Percentiles rank a stretch among this genome's conserved stretches.
Conservation (phyloP, 495 filamentous ascomycete species). For the Daldinia concentrica region DNA sequence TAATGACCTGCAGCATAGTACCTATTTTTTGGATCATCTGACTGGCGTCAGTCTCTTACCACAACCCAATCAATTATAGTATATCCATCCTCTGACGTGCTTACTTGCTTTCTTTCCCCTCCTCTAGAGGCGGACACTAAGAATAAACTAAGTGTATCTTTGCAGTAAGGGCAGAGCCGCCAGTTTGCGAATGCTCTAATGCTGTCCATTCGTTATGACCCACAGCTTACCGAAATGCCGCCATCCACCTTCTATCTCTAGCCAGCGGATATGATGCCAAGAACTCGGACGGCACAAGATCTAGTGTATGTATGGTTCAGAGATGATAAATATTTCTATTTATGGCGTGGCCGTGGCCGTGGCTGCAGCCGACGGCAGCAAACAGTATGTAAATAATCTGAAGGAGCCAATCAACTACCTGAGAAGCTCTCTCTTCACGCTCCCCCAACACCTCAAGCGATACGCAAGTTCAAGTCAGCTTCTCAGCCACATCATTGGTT, state of each 20-base stretch:
- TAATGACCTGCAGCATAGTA: conserved; percentile 17
- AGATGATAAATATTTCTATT: conserved; percentile 38
- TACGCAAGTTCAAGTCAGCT: conserved; percentile 37
- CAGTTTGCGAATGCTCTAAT: conserved; percentile 21
- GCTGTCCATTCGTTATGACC: conserved; percentile 28
- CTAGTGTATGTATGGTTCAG: conserved; percentile 37
- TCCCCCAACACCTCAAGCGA: conserved; percentile 35
- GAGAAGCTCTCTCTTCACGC: conserved; percentile 32
- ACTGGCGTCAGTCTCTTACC: conserved; percentile 17
- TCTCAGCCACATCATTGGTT: conserved; percentile 33
- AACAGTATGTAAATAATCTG: conserved; percentile 34
- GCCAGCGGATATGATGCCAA: conserved; percentile 39
- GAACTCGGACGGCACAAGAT: conserved; percentile 37
- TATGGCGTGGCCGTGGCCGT: conserved; percentile 28
- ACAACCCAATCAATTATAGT: conserved; percentile 32
- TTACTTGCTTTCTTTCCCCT: not conserved
- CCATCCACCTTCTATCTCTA: conserved; percentile 22
- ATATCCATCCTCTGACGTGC: conserved; percentile 30
- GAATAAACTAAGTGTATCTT: conserved; percentile 29
- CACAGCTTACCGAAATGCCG: conserved; percentile 13
- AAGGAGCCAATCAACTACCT: conserved; percentile 33
- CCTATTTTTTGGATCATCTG: conserved; percentile 18
- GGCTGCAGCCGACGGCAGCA: conserved; percentile 28
- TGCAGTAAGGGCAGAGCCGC: conserved; percentile 25
- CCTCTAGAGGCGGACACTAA: conserved; percentile 26